Conservation (phyloP, 2,329 filamentous ascomycete species). For the Fusarium papillatum region DNA sequence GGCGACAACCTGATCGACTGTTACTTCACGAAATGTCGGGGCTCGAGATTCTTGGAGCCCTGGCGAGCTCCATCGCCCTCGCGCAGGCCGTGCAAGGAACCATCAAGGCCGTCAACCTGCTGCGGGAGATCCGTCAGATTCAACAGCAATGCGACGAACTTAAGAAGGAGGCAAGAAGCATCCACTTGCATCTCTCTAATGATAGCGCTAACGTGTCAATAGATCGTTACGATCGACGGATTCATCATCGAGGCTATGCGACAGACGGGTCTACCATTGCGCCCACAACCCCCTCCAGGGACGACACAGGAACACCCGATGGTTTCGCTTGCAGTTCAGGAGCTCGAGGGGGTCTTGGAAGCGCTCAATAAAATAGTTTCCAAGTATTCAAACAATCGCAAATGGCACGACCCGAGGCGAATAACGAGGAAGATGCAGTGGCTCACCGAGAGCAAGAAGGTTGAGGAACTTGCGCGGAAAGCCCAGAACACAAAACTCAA, state of each 20-base stretch:
- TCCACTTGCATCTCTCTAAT: accelerated
- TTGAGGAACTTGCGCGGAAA: slow-evolving; percentile 15
- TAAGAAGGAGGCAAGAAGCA: neutral
- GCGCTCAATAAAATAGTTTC: neutral
- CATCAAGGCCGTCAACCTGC: slow-evolving; percentile 18
- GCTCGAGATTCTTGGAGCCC: slow-evolving; percentile 24
- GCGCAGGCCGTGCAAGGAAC: slow-evolving; percentile 12
- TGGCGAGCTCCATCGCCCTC: slow-evolving; percentile 27
- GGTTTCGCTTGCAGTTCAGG: neutral
- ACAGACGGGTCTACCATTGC: neutral
- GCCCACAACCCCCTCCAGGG: neutral
- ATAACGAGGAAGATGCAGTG: slow-evolving; percentile 17
- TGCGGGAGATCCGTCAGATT: slow-evolving; percentile 6
- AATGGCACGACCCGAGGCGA: neutral
- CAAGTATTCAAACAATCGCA: neutral
- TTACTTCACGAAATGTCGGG: slow-evolving; percentile 7
- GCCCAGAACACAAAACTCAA: slow-evolving; percentile 8
- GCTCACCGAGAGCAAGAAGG: slow-evolving; percentile 12
- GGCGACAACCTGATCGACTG: neutral
- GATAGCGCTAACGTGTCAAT: accelerated
- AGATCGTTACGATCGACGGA: slow-evolving; percentile 23
- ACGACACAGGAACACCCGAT: neutral
- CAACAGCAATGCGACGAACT: neutral
- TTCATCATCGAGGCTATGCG: slow-evolving; percentile 14
- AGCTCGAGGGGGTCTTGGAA: neutral